phyloP scores from a whole-genome alignment of 2,329 filamentous ascomycete species.

The Aspergillus pseudoviridinutans region DNA sequence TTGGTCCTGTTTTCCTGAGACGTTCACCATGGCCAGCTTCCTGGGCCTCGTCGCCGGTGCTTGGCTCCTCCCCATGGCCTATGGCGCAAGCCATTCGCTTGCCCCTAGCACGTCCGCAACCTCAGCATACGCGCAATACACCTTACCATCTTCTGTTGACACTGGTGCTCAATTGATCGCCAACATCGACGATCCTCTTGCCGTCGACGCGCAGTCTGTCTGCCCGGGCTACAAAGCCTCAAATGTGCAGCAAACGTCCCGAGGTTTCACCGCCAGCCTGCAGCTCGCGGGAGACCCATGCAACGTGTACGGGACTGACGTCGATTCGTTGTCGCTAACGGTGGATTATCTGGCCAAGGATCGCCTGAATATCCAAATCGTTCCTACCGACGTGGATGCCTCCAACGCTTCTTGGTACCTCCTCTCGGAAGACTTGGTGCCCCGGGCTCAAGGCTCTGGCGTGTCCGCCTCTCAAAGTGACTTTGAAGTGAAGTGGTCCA shows the following conservation, averaged over 20 bases:
- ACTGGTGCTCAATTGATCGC: slow-evolving; percentile 51
- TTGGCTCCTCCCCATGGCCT: slow-evolving; percentile 24
- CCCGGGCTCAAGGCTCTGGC: slow-evolving; percentile 47
- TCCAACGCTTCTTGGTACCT: slow-evolving; percentile 65
- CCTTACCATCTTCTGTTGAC: slow-evolving; percentile 46
- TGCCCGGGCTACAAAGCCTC: slow-evolving; percentile 60
- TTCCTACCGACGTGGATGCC: slow-evolving; percentile 58
- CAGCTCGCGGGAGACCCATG: slow-evolving; percentile 54
- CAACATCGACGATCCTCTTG: slow-evolving; percentile 62
- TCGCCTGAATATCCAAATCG: slow-evolving; percentile 67
- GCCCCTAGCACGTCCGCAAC: slow-evolving; percentile 12
- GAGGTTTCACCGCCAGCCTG: slow-evolving; percentile 51
- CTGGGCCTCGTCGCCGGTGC: slow-evolving; percentile 17
- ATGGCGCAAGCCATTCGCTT: slow-evolving; percentile 17
- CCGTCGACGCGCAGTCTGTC: slow-evolving; percentile 58
- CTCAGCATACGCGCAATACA: slow-evolving; percentile 37
- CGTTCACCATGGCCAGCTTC: slow-evolving; percentile 21
- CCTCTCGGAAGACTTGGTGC: slow-evolving; percentile 60
- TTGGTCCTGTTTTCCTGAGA: not conserved
- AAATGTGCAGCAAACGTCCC: slow-evolving; percentile 42
- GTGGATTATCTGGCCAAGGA: slow-evolving; percentile 65
- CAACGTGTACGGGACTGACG: slow-evolving; percentile 73
- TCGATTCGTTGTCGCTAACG: slow-evolving; percentile 61
- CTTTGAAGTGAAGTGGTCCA: slow-evolving; percentile 53
- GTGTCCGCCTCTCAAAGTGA: slow-evolving; percentile 36